Base-by-base conservation (phyloP, 2,329 filamentous ascomycete species). In the Aspergillus japonicus region DNA sequence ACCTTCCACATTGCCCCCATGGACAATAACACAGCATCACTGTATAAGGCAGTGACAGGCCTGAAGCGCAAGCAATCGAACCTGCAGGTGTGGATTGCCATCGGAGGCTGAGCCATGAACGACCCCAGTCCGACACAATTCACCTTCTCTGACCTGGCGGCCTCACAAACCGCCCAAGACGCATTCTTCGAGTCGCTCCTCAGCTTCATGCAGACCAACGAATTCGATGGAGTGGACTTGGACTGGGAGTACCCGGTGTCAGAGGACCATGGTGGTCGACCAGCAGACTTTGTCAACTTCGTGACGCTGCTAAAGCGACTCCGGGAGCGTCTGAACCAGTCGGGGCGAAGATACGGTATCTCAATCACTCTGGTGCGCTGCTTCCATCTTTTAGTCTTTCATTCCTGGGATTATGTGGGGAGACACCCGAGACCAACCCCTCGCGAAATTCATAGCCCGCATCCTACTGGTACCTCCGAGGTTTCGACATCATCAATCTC, bases 1-100 rank as follows among this genome's bases (percentile, higher is more conserved):
- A 72, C 71, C 1, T 80, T 68, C 50, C 57, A 62, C 0, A 59
- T 71, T 2, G 55, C 58, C 0, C 68, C 76, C 0, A 73, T 73
- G 64, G 64, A 68, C n/a, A 21, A 54, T 3, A 54, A 58, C 0
- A 66, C 63, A 1, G 58, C 39, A 0, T 26, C 56, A 0, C 59
- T 75, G 2, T 71, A 69, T 33, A 44, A 23, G 2, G 24, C 64
- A 0, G 67, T 78, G 33, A 73, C 71, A 0, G 51, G 47, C 0
- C 67, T 81, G 1, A 80, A 81, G 57, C 33, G 64, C 2, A 21
- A 24, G 1, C 52, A 68, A 10, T 57, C 56, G 2, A 52, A 54
- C 16, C 53, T 69, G 4, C 47, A 68, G 29, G 65, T 69, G n/a
- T 65, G 57, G 26, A 67, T 69, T 47, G 65, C 68, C n/a, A 53